Base-by-base conservation (phyloP, 768 basidiomycete species). In the Xerocomellus dryophilus region DNA sequence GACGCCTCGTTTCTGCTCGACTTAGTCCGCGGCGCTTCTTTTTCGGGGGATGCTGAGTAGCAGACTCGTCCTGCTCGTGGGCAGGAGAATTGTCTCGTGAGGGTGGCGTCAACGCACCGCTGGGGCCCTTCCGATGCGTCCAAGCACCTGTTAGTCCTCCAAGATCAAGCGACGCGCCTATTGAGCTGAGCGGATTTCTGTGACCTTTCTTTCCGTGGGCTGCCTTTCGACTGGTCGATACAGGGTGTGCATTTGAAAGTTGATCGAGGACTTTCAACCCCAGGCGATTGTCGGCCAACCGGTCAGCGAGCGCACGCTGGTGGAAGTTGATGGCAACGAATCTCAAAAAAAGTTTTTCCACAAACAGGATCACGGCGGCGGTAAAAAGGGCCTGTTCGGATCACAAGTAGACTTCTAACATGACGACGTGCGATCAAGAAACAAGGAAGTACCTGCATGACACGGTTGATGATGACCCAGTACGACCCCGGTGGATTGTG, bases 281-380 rank as follows among this genome's bases (percentile, higher is more conserved):
- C 35, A 86, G 71, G 31, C 78, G 78, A 60, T 90, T 91, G 67
- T 88, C 87, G 8, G 75, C 73, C 15, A 90, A 71, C 35, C 88
- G 83, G 50, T 90, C 88, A 10, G 86, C 82, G 20, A 90, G 79
- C 2, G 88, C 87, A 51, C 81, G 86, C 58, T 82, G 78, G 66
- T 91, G 88, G 66, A 91, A 92, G 59, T 82, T 87, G 71, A 90
- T 90, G 27, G 90, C 88, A 42, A 90, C 82, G 55, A 84, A 83
- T 61, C 84, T 86, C 31, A 92, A 68, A 66, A 86, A 83, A 35
- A 87, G 66, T 66, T 81, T 83, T 64, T 83, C 81, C 27, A 67
- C 74, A 12, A 82, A 73, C 2, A 82, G 63, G 43, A 82, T 71
- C 31, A 80, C 49, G 0, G 68, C 62, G 0, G 73, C 67, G 11